Conservation (phyloP, 495 filamentous ascomycete species). For the Podospora appendiculata region DNA sequence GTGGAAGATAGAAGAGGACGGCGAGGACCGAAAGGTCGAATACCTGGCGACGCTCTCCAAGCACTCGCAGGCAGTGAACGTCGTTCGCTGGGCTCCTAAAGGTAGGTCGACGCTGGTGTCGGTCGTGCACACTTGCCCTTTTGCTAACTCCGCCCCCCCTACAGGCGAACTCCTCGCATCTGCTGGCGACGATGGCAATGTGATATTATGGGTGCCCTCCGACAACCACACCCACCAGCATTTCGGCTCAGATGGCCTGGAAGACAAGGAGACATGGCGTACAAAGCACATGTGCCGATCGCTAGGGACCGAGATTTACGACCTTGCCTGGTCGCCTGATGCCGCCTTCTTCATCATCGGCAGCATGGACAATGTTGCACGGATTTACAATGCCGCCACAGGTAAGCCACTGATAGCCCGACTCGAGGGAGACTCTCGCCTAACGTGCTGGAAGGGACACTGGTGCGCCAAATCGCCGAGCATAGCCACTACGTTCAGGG, state of each 20-base stretch:
- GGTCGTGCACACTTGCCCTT: neutral
- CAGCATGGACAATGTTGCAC: slow-evolving; percentile 97
- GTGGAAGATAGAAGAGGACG: slow-evolving; percentile 81
- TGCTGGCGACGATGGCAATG: slow-evolving; percentile 94
- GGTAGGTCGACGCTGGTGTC: slow-evolving; percentile 40
- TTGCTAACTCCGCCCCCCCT: slow-evolving; percentile 18
- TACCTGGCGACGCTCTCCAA: slow-evolving; percentile 87
- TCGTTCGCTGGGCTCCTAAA: slow-evolving; percentile 89
- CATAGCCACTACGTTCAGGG: slow-evolving; percentile 99
- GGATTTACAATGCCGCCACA: slow-evolving; percentile 92
- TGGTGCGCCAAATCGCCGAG: slow-evolving; percentile 94
- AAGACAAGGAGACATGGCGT: slow-evolving; percentile 96
- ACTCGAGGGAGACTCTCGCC: neutral
- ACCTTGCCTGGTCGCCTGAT: slow-evolving; percentile 96
- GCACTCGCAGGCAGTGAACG: slow-evolving; percentile 97
- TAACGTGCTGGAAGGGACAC: slow-evolving; percentile 52
- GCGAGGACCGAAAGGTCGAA: slow-evolving; percentile 79
- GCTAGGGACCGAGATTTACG: slow-evolving; percentile 89
- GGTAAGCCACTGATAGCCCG: slow-evolving; percentile 40
- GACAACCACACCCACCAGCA: slow-evolving; percentile 46
- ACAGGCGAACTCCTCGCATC: slow-evolving; percentile 87
- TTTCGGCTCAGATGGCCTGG: slow-evolving; percentile 76
- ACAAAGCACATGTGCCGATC: slow-evolving; percentile 97
- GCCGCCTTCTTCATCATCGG: slow-evolving; percentile 94
- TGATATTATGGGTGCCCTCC: slow-evolving; percentile 88